phyloP scores from a whole-genome alignment of 352 stramenopile genomes.

The Globisporangium paroecandrum region DNA sequence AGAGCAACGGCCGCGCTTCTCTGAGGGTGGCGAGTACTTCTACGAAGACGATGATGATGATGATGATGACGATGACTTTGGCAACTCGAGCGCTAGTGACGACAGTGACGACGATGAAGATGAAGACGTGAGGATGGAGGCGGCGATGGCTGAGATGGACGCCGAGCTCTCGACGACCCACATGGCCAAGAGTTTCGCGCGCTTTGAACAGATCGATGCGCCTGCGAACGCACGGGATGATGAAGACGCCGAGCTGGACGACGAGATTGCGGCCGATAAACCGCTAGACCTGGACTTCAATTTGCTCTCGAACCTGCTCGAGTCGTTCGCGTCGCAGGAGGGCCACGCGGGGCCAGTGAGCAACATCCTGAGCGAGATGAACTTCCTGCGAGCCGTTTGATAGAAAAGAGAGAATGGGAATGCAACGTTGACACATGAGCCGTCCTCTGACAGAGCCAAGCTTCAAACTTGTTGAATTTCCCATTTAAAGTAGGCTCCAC shows the following conservation, averaged over 20 bases:
- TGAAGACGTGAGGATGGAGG: constrained; percentile 38
- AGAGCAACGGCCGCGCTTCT: constrained; percentile 13
- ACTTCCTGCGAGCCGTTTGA: constrained; percentile 19
- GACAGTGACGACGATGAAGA: constrained; percentile 32
- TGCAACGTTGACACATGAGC: neutral
- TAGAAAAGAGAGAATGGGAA: neutral
- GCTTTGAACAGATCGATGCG: constrained; percentile 13
- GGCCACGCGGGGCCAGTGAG: constrained; percentile 64
- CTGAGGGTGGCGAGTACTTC: constrained; percentile 14
- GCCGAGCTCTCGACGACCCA: constrained; percentile 51
- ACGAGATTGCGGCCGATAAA: constrained; percentile 28
- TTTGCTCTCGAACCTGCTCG: constrained; percentile 76
- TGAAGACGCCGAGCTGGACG: constrained; percentile 4
- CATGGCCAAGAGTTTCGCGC: constrained; percentile 54
- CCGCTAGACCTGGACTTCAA: constrained; percentile 81
- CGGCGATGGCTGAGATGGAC: constrained; percentile 80
- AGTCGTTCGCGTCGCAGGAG: constrained; percentile 79
- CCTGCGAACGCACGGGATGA: neutral
- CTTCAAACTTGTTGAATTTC: neutral
- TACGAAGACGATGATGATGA: constrained; percentile 23
- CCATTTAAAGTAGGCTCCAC: neutral
- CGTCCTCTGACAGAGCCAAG: neutral
- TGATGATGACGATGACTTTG: constrained; percentile 21
- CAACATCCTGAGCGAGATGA: constrained; percentile 71
- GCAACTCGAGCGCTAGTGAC: constrained; percentile 24